phyloP scores from a whole-genome alignment of 768 basidiomycete species.

The Lentinula sp. region DNA sequence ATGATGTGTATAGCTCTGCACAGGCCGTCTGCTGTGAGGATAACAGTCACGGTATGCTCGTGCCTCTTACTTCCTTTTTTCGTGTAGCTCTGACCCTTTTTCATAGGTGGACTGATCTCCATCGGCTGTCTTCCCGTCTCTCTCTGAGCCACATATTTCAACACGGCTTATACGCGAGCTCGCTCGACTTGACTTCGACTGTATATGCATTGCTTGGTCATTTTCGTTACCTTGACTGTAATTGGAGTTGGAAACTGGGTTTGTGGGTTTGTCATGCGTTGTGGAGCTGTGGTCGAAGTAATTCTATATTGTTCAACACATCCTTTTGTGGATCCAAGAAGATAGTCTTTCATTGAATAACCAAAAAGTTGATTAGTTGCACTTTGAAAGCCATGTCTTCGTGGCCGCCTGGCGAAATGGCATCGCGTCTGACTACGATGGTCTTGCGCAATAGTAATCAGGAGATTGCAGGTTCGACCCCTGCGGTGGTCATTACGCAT shows the following conservation, averaged over 20 bases:
- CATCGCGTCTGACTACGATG: conserved; percentile 89
- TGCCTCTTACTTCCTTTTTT: background rate
- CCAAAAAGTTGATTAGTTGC: no score
- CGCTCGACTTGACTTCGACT: no score
- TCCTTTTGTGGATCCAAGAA: no score
- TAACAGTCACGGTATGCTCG: background rate
- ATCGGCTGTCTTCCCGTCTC: conserved; percentile 5
- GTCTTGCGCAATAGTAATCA: conserved; percentile 62
- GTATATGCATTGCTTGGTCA: background rate
- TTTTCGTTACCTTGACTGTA: background rate
- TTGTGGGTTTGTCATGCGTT: no score
- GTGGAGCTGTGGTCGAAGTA: no score
- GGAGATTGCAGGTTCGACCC: conserved; percentile 93
- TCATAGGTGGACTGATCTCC: conserved; percentile 3
- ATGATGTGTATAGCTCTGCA: background rate
- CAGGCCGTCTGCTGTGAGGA: conserved; percentile 5
- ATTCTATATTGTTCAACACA: background rate
- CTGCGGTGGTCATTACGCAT: conserved; percentile 90
- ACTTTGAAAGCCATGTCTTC: no score
- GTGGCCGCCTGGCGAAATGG: conserved; percentile 92
- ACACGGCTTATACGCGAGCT: background rate
- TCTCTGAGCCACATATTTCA: background rate
- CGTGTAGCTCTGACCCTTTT: background rate
- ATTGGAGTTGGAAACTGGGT: background rate
- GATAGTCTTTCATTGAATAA: no score